These are phyloP conservation scores for Silene noctiflora DNA, from an alignment of 179 eudicot genomes.

Conservation along the genomic window DNA sequence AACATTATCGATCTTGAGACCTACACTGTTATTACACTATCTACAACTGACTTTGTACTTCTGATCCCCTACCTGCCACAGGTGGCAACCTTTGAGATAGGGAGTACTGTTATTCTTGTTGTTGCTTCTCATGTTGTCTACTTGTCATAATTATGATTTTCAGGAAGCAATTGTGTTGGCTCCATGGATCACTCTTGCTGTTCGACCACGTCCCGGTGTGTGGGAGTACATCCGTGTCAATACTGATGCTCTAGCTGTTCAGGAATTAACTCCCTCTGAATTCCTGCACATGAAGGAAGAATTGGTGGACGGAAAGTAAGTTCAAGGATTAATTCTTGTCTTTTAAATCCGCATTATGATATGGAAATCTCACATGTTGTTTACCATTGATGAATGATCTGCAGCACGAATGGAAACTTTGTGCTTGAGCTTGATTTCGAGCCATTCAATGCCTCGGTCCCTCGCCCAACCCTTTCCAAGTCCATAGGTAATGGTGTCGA, in stretches of 20 bases:
- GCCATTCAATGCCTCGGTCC: slow-evolving; percentile 69
- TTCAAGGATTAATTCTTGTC: background rate
- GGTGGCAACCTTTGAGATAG: no score
- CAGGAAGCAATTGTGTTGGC: slow-evolving; percentile 75
- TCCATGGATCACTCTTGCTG: slow-evolving; percentile 67
- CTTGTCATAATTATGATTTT: background rate
- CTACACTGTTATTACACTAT: no score
- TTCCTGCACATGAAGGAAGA: slow-evolving; percentile 65
- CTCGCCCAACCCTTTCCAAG: slow-evolving; percentile 80
- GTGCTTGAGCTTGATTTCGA: slow-evolving; percentile 83
- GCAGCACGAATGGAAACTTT: slow-evolving; percentile 67
- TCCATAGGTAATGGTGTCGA: slow-evolving; percentile 92
- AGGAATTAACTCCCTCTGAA: slow-evolving; percentile 53
- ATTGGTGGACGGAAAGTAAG: slow-evolving; percentile 56
- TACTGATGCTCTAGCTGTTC: slow-evolving; percentile 47
- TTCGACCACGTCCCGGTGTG: slow-evolving; percentile 74
- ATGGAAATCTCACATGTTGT: background rate
- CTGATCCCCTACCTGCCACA: no score
- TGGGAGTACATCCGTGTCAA: slow-evolving; percentile 74
- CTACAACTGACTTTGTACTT: no score
- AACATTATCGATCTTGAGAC: no score
- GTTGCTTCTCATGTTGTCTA: background rate
- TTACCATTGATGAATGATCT: background rate
- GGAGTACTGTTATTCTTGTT: no score
- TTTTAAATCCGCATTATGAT: background rate